Conservation (phyloP, 169 alveolate species). For the Plasmodium malariae region DNA sequence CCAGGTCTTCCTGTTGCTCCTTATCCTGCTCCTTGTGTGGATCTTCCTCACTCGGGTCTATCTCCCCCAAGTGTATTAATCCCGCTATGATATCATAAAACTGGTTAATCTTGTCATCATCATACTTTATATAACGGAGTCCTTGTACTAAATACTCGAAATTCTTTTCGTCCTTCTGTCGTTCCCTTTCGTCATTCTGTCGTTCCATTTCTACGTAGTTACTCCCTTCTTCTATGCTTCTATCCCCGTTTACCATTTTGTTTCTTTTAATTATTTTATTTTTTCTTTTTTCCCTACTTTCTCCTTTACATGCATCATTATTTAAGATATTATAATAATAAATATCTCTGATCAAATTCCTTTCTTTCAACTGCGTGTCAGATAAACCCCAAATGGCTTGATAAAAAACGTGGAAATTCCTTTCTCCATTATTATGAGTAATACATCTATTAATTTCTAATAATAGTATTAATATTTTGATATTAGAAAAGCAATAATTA, state of each 20-base stretch:
- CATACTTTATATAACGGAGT: constrained; percentile 57
- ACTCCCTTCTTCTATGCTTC: background rate
- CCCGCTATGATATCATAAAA: constrained; percentile 54
- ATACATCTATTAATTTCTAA: constrained; percentile 96
- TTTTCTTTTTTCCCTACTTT: background rate
- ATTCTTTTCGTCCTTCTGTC: constrained; percentile 34
- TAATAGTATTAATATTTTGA: constrained; percentile 77
- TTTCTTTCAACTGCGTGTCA: constrained; percentile 28
- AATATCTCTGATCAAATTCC: constrained; percentile 36
- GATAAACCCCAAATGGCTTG: constrained; percentile 84
- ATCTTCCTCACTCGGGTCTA: constrained; percentile 3
- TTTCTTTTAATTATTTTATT: background rate
- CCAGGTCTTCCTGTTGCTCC: background rate
- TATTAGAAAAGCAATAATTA: constrained; percentile 80
- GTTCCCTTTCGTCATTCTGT: constrained; percentile 18
- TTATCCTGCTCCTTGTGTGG: background rate
- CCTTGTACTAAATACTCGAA: constrained; percentile 44
- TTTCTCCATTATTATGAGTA: constrained; percentile 91
- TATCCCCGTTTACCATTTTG: background rate
- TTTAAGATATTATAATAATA: constrained; percentile 24
- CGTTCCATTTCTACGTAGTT: background rate
- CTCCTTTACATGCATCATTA: background rate
- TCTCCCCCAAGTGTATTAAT: constrained; percentile 56
- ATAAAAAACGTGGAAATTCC: constrained; percentile 97
- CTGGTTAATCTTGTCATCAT: constrained; percentile 20